Evolutionary conservation across 2,329 filamentous ascomycete species (phyloP), one percentile per base, ranked within the genome.

Genomic region (Colletotrichum trifolii): DNA sequence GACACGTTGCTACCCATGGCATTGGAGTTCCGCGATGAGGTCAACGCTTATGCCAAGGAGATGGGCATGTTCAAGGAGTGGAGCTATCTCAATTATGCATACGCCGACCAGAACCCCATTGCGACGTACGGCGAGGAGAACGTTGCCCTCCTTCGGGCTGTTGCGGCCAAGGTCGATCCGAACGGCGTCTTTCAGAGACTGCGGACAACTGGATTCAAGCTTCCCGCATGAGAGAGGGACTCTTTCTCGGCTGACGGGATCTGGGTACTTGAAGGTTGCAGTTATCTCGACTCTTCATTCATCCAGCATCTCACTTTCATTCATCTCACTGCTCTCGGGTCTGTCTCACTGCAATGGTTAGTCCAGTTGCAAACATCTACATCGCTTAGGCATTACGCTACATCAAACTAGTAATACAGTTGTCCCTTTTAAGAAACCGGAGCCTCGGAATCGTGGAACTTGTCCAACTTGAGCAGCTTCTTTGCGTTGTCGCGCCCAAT

Each of bases 21-120:
- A 12, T 74, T 91, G 34, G 88, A 91, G 2, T 92, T 89, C 75
- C 78, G 78, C 8, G 89, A 92, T 73, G 83, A 85, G 1, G 79
- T 91, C 25, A 69, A 71, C 9, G 63, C 65, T 2, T 72, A 72
- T 8, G 69, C 75, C 8, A 69, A 66, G 33, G 56, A 73, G 47
- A 64, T 76, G 25, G 73, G 73, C 10, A 63, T 71, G 2, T 71
- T 75, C 66, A 71, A 73, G 53, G 69, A 78, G 33, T 80, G 75
- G 71, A 71, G 76, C 35, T 83, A 80, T 58, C 73, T 83, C 46
- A 83, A 84, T 70, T 83, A 84, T 54, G 79, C 80, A 1, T 72
- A 75, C 40, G 68, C 69, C 3, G 73, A 73, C 47, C 79, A 83
- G 70, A 69, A 78, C 42, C 77, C 79, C 0, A 71, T 81, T 11